Evolutionary conservation across 1,139 yeast species (phyloP), one percentile per base, ranked within the genome.

Genomic region (Pichia sp.): DNA sequence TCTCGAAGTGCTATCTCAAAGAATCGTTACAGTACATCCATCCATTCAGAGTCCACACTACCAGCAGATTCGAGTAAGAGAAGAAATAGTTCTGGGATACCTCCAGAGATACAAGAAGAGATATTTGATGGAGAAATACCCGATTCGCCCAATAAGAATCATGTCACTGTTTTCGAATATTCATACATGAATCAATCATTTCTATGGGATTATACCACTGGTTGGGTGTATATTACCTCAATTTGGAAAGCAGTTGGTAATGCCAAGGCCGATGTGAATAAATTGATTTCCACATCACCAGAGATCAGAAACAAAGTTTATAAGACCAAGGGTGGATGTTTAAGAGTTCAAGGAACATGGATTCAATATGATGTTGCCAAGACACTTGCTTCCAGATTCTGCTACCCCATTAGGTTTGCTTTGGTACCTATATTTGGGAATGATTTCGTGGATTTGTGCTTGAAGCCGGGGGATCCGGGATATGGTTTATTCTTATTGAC

Each of bases 281-380:
- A 78, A 56, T 62, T 83, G 31, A 64, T 83, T 29, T 93, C 83
- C 53, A 74, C 79, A 36, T 77, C 82, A 21, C 93, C 87, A 5
- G 80, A 72, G 50, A 51, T 53, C 14, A 55, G 44, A 17, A 64
- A 63, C 22, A 72, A 72, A 29, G 74, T 86, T 38, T 74, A 77
- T 48, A 69, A 96, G 33, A 86, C 87, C 16, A 65, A 96, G 38
- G 97, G 97, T 30, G 97, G 96, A 3, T 85, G 78, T 51, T 69
- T 88, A 48, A 87, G 86, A 64, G 85, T 88, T 49, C 97, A 88
- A 62, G 97, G 97, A 2, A 86, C 96, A 5, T 88, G 96, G 96
- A 62, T 87, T 29, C 94, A 96, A 2, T 81, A 63, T 54, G 70
- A 70, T 13, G 66, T 83, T 34, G 88, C 94, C 30, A 69, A 68